phyloP scores from a whole-genome alignment of 306 rosid genomes.

The Cicer yamashitae region DNA sequence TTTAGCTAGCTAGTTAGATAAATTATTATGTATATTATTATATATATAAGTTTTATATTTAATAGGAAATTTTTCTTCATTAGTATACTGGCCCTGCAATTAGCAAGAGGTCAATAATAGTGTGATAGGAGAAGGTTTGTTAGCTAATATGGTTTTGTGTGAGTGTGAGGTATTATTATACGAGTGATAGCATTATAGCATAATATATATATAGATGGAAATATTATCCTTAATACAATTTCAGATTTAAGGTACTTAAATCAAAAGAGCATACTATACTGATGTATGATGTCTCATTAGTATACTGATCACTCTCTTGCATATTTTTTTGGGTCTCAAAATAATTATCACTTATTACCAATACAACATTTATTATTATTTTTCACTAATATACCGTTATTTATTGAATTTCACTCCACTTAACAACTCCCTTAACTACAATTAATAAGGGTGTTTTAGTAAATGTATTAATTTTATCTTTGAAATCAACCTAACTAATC shows the following conservation, averaged over 20 bases:
- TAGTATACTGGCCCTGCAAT: conserved; percentile 57
- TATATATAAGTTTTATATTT: conserved; percentile 37
- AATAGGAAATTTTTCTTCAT: conserved; percentile 53
- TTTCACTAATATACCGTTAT: too few relatives aligned
- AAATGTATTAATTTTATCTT: too few relatives aligned
- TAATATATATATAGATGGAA: conserved; percentile 41
- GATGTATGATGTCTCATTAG: neutral
- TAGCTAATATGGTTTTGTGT: conserved; percentile 48
- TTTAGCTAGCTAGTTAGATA: conserved; percentile 51
- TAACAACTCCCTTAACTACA: too few relatives aligned
- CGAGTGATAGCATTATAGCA: conserved; percentile 41
- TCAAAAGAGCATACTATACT: neutral
- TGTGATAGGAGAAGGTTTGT: conserved; percentile 47
- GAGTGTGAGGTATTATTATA: conserved; percentile 43
- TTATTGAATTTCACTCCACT: too few relatives aligned
- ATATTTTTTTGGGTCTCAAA: too few relatives aligned
- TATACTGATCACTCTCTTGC: too few relatives aligned
- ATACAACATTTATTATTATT: too few relatives aligned
- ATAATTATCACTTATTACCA: too few relatives aligned
- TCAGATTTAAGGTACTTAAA: conserved; percentile 12
- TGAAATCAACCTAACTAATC: too few relatives aligned
- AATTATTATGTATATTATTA: conserved; percentile 55
- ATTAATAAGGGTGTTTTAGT: too few relatives aligned
- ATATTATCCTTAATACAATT: conserved; percentile 33
- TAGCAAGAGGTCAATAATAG: conserved; percentile 54